phyloP scores from a whole-genome alignment of 176 grass and related monocot genomes.

The Aegilops umbellulata region DNA sequence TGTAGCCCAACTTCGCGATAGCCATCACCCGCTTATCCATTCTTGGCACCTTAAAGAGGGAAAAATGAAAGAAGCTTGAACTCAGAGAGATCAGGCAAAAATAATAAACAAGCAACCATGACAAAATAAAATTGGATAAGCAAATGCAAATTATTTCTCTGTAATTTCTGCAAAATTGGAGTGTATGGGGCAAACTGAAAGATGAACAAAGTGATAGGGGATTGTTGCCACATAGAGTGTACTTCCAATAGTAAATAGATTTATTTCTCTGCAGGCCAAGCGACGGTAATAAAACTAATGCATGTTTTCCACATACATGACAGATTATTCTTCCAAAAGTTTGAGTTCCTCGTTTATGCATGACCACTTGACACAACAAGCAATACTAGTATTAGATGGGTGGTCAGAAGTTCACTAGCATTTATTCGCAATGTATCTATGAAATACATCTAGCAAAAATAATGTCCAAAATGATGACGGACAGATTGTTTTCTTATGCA shows the following conservation, averaged over 20 bases:
- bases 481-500: background rate
- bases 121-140: background rate
- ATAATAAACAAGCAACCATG: no score
- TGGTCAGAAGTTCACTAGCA: background rate
- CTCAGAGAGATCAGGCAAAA: background rate
- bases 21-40: constrained; percentile 87
- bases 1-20: constrained; percentile 74
- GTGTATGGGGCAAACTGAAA: background rate
- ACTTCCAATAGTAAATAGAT: background rate
- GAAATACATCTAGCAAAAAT: background rate
- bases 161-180: background rate
- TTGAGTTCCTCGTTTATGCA: background rate
- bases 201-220: background rate
- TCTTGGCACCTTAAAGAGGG: constrained; percentile 66
- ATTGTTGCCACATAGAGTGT: background rate
- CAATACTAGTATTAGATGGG: background rate
- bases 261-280: background rate
- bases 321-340: background rate
- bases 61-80: background rate
- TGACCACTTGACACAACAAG: background rate
- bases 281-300: background rate
- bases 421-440: background rate
- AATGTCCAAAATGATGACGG: background rate
- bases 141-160: background rate
- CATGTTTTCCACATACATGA: background rate